Evolutionary conservation across 2,329 filamentous ascomycete species (phyloP).

Genomic region (Colletotrichum sp.): DNA sequence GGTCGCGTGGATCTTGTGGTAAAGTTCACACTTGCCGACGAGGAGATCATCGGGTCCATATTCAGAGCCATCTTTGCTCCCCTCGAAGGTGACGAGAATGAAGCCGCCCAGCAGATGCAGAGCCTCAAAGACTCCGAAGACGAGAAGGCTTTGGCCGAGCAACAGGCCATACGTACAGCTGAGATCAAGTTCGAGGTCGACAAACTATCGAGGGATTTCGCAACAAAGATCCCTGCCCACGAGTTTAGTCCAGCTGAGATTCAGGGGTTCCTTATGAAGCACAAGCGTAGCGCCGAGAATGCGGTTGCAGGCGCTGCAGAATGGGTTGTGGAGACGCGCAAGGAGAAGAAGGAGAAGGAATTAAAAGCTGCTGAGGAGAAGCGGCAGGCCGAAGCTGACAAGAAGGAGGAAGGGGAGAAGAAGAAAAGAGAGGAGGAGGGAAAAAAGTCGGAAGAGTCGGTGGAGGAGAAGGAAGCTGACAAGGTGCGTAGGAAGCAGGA

Average conservation of each 20-base stretch:
- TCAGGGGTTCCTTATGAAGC: conserved; percentile 61
- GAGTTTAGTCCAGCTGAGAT: conserved; percentile 67
- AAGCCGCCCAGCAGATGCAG: background rate
- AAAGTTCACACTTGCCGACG: conserved; percentile 60
- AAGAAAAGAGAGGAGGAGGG: conserved; percentile 34
- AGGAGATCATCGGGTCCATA: conserved; percentile 55
- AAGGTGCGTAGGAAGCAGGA: conserved; percentile 21
- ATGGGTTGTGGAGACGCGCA: conserved; percentile 56
- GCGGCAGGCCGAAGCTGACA: conserved; percentile 40
- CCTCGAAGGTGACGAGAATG: conserved; percentile 47
- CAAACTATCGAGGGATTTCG: conserved; percentile 52
- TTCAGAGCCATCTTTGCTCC: conserved; percentile 64
- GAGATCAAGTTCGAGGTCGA: conserved; percentile 46
- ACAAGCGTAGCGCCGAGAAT: conserved; percentile 56
- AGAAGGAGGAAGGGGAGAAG: conserved; percentile 35
- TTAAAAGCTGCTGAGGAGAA: conserved; percentile 46
- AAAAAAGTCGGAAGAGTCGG: conserved; percentile 28
- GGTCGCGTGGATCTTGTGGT: conserved; percentile 67
- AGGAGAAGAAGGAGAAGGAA: conserved; percentile 53
- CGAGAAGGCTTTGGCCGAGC: conserved; percentile 33
- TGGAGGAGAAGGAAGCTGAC: conserved; percentile 25
- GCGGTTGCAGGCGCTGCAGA: conserved; percentile 51
- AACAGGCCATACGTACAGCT: conserved; percentile 34
- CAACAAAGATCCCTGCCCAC: conserved; percentile 53
- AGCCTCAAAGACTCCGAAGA: background rate